Conservation (phyloP, 2,329 filamentous ascomycete genomes). For the Ophiostoma montium region DNA sequence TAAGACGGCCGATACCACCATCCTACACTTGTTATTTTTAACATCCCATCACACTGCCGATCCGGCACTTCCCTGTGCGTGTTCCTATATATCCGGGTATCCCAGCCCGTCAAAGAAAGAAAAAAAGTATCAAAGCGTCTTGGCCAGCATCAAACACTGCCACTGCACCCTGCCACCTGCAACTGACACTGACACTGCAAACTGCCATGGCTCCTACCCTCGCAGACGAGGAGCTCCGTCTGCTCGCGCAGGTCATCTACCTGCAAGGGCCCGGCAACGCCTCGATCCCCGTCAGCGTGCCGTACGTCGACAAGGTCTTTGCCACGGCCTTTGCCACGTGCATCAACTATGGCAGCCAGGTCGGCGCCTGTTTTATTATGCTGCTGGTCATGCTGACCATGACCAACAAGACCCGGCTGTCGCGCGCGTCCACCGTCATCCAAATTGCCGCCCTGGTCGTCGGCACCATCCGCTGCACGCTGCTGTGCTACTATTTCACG, state of each 20-base stretch:
- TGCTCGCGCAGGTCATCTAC: not conserved
- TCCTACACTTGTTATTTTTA: too few species aligned
- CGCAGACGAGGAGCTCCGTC: not conserved
- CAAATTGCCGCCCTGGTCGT: constrained; percentile 47
- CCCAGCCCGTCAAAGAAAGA: too few species aligned
- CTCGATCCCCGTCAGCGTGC: constrained; percentile 7
- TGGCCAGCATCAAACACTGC: too few species aligned
- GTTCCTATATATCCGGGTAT: too few species aligned
- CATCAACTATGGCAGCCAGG: constrained; percentile 15
- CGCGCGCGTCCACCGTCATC: constrained; percentile 48
- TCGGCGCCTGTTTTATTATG: constrained; percentile 37
- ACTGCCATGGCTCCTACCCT: not conserved
- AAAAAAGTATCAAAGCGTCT: too few species aligned
- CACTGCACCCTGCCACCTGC: too few species aligned
- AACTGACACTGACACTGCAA: too few species aligned
- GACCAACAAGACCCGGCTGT: constrained; percentile 51
- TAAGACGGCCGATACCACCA: too few species aligned
- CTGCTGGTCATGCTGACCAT: constrained; percentile 52
- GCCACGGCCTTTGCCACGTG: not conserved
- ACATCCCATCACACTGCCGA: too few species aligned
- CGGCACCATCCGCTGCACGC: constrained; percentile 43
- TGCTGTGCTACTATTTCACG: constrained; percentile 46
- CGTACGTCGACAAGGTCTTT: constrained; percentile 6
- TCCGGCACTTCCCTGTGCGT: too few species aligned
- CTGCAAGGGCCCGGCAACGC: not conserved